Percentiles rank a stretch among this genome's conserved stretches.
Evolutionary conservation across 768 basidiomycete genomes (phyloP).

Genomic region (Suillus lakei): DNA sequence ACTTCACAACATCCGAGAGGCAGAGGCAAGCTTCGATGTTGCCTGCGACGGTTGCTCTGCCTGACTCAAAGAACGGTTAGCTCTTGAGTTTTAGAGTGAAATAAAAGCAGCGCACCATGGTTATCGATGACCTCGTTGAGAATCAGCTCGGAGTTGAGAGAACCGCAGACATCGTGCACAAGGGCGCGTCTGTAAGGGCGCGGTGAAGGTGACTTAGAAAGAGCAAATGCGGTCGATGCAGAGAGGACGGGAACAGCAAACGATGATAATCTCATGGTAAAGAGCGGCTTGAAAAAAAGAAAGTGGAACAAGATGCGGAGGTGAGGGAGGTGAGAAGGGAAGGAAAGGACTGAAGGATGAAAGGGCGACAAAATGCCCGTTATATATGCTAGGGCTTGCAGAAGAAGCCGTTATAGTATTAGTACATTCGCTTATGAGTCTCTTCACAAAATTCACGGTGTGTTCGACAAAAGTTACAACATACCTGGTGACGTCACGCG

Average conservation of each 20-base stretch:
- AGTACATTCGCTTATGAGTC: conserved; percentile 1
- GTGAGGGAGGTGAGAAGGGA: not conserved
- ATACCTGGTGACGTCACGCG: not conserved
- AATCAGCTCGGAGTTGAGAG: conserved; percentile 19
- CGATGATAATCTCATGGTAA: conserved; percentile 22
- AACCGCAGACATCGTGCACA: conserved; percentile 20
- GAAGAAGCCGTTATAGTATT: not conserved
- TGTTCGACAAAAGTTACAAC: not conserved
- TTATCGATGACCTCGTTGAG: conserved; percentile 18
- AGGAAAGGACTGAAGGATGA: not conserved
- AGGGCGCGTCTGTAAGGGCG: conserved; percentile 11
- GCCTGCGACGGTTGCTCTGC: conserved; percentile 26
- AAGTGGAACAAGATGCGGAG: not conserved
- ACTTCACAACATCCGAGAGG: conserved; percentile 27
- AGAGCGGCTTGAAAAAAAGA: conserved; percentile 11
- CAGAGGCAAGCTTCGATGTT: conserved; percentile 35
- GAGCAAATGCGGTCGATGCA: conserved; percentile 21
- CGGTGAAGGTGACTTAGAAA: conserved; percentile 1
- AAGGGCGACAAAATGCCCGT: not conserved
- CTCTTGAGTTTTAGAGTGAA: too few species aligned
- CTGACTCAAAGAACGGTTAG: conserved; percentile 9
- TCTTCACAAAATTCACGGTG: conserved; percentile 3
- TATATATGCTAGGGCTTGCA: conserved; percentile 5
- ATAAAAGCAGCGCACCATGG: conserved; percentile 13
- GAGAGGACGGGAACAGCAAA: conserved; percentile 24